Evolutionary conservation across 208 protist genomes (phyloP).

Genomic region (Tritrichomonas foetus): DNA sequence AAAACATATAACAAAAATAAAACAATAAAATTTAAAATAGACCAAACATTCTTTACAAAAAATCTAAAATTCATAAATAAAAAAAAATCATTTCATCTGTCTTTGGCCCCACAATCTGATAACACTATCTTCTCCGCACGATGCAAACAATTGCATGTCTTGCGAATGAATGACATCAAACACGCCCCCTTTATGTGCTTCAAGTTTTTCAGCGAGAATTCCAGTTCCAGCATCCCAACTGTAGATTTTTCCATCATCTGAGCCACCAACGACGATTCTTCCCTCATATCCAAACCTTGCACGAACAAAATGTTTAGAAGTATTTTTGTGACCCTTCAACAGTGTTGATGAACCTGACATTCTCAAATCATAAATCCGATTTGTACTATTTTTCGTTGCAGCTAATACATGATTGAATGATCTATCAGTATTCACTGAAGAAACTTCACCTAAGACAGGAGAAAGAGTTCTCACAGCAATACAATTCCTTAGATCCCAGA

Average conservation of each 20-base stretch:
- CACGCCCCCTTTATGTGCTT: not conserved
- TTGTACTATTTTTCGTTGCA: not conserved
- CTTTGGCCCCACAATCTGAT: not conserved
- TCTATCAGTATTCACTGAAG: not conserved
- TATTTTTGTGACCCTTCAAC: not conserved
- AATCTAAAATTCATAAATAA: too few relatives aligned
- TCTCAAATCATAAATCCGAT: not conserved
- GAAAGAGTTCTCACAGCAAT: not conserved
- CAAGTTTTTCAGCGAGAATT: not conserved
- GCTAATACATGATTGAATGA: not conserved
- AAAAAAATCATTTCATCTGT: not conserved
- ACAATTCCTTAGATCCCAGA: not conserved
- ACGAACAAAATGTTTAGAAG: slow-evolving; percentile 7
- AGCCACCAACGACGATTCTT: not conserved
- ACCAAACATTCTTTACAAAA: too few relatives aligned
- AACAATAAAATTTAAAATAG: too few relatives aligned
- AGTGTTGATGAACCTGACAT: not conserved
- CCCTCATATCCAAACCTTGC: not conserved
- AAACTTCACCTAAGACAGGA: not conserved
- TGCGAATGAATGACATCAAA: not conserved
- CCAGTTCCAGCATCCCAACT: not conserved
- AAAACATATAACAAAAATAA: too few relatives aligned
- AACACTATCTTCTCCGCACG: slow-evolving; percentile 6
- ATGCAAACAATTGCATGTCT: not conserved
- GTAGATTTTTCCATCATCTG: slow-evolving; percentile 30